A percentile compares a stretch with the other conserved stretches of the same genome.
Conservation (phyloP, 2,329 filamentous ascomycete species). For the Alternaria novae-zelandiae region DNA sequence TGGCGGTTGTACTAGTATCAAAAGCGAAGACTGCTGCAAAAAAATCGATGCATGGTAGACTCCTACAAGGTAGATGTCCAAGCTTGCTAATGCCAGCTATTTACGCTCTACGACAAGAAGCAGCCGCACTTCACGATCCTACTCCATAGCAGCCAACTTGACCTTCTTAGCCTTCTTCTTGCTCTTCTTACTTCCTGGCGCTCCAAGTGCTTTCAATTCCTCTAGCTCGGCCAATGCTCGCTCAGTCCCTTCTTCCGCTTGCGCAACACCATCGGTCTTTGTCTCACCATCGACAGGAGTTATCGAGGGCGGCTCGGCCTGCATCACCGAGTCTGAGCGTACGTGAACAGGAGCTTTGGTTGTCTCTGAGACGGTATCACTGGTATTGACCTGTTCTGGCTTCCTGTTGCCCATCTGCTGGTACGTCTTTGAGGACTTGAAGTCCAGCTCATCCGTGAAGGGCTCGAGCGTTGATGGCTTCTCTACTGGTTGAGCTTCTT, state of each 20-base stretch:
- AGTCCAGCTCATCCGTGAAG: constrained; percentile 25
- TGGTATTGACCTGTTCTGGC: neutral
- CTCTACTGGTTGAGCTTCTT: constrained; percentile 3
- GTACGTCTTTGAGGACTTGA: constrained; percentile 20
- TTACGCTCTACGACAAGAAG: neutral
- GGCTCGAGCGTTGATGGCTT: constrained; percentile 13
- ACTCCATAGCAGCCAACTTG: neutral
- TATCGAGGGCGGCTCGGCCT: constrained; percentile 4
- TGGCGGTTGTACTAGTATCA: rapidly evolving
- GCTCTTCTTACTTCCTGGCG: neutral
- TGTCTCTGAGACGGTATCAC: neutral
- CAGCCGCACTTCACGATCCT: neutral
- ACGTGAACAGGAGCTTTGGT: neutral
- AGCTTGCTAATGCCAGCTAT: neutral
- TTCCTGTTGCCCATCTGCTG: constrained; percentile 20
- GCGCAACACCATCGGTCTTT: neutral
- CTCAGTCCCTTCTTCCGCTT: too few species aligned
- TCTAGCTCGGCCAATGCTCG: too few species aligned
- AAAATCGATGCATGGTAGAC: too few species aligned
- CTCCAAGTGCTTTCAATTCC: too few species aligned
- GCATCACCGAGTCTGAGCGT: constrained; percentile 23
- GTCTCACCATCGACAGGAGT: neutral
- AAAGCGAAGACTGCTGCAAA: too few species aligned
- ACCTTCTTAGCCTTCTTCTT: neutral
- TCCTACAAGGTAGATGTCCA: too few species aligned